Evolutionary conservation across 176 grass and related monocot genomes (phyloP), one percentile per base, ranked within the genome.

Genomic region (Juncus inflexus): DNA sequence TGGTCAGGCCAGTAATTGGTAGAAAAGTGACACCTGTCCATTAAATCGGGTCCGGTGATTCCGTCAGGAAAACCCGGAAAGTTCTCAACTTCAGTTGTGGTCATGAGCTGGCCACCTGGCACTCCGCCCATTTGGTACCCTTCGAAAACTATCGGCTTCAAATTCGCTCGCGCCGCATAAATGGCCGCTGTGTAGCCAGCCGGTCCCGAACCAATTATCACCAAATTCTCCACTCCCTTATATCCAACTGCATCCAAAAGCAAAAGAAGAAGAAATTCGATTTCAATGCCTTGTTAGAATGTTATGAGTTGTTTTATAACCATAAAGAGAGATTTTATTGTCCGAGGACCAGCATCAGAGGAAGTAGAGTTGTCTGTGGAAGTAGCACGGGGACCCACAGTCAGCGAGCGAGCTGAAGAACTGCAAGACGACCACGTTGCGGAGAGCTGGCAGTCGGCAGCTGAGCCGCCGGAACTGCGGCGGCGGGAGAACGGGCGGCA

Each of bases 81-180:
- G 39, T 99, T 99, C 68, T 99, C 94, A 56, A 99, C 94, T 58
- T 99, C 94, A 12, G 83, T 99, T 12, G 94, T 99, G 60, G 94
- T 99, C 94, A 99, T 99, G 14, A 99, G 69, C 81, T 99, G 94
- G 9, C 94, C 94, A 49, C 94, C 94, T 3, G 94, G 94, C 59
- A 90, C 83, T 13, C 94, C 94, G 28, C 94, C 94, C 39, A 90
- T 72, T 77, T 92, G 94, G 72, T 83, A 99, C 0, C 94, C 94
- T 83, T 99, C 94, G 63, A 99, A 99, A 3, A 99, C 86, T 37
- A 99, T 67, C 5, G 94, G 94, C 35, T 99, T 99, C 39, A 99
- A 73, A 82, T 99, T 99, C 12, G 94, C 94, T 58, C 94, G 80
- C 15, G 89, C 89, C 0, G 94, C 83, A n/a, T 92, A 99, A 28